These are phyloP conservation scores for Suillus plorans DNA, from an alignment of 768 basidiomycete species.

Conservation along the genomic window DNA sequence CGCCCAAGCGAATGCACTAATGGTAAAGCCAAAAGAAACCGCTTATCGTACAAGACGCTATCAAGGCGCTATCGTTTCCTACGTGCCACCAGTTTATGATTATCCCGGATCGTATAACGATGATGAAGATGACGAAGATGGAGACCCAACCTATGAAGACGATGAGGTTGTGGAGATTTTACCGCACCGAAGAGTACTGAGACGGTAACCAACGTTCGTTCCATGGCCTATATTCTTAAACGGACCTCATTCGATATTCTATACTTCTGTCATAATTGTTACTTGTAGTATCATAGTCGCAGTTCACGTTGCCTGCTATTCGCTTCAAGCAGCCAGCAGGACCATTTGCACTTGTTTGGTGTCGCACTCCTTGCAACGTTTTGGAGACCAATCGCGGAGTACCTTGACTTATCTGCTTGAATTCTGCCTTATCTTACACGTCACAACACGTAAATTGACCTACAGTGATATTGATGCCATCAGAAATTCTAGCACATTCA, in stretches of 20 bases:
- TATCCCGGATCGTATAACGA: not conserved
- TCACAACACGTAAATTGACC: not conserved
- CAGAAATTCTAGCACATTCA: not conserved
- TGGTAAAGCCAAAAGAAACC: constrained; percentile 16
- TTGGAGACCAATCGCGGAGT: not conserved
- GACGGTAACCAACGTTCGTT: not conserved
- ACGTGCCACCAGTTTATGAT: not conserved
- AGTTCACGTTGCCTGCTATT: not conserved
- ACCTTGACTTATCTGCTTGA: not conserved
- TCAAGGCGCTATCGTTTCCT: not conserved
- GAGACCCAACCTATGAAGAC: constrained; percentile 9
- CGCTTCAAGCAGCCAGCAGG: not conserved
- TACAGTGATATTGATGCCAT: not conserved
- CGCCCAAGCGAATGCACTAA: constrained; percentile 18
- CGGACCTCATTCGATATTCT: not conserved
- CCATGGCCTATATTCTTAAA: not conserved
- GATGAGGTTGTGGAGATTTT: constrained; percentile 2
- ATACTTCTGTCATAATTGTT: not conserved
- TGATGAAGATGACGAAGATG: constrained; percentile 11
- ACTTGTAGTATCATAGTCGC: not conserved
- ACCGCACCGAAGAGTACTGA: not conserved
- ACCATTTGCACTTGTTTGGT: not conserved
- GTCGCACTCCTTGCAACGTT: not conserved
- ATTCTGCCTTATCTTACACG: not conserved
- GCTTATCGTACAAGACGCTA: constrained; percentile 8